Percentiles rank a stretch among this genome's conserved stretches.
Evolutionary conservation across 345 rosid species (phyloP).

Genomic region (Salix brachista): DNA sequence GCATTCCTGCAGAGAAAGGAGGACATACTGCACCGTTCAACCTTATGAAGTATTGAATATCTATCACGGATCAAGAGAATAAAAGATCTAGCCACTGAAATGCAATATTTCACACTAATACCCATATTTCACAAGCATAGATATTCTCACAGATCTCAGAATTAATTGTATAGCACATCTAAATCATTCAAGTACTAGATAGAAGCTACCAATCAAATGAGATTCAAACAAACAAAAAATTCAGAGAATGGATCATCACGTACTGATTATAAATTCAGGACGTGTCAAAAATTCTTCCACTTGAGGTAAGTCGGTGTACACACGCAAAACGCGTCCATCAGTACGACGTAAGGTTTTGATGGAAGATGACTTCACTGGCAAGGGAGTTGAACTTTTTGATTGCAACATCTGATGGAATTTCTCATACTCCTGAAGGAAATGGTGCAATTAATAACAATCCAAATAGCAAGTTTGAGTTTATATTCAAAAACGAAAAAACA

Average conservation of each 20-base stretch:
- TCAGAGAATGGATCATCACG: constrained; percentile 22
- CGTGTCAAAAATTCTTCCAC: constrained; percentile 78
- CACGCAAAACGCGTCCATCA: constrained; percentile 51
- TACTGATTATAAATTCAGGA: constrained; percentile 80
- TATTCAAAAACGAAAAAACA: constrained; percentile 8
- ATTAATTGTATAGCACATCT: neutral
- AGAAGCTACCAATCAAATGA: neutral
- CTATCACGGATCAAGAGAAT: neutral
- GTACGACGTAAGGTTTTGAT: constrained; percentile 31
- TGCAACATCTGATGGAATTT: constrained; percentile 48
- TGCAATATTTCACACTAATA: neutral
- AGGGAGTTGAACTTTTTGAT: constrained; percentile 30
- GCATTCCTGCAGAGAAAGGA: neutral
- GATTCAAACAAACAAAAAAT: neutral
- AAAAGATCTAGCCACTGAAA: neutral
- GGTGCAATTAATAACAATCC: constrained; percentile 12
- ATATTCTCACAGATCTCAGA: neutral
- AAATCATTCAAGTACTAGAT: neutral
- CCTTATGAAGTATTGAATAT: neutral
- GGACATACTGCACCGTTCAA: neutral
- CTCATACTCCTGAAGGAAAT: constrained; percentile 57
- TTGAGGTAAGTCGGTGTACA: constrained; percentile 88
- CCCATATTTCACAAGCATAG: neutral
- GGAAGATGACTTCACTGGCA: constrained; percentile 32
- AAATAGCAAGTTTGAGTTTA: neutral